These are phyloP conservation scores for Hydnomerulius pinastri DNA, from an alignment of 768 basidiomycete genomes.

Conservation along the genomic window DNA sequence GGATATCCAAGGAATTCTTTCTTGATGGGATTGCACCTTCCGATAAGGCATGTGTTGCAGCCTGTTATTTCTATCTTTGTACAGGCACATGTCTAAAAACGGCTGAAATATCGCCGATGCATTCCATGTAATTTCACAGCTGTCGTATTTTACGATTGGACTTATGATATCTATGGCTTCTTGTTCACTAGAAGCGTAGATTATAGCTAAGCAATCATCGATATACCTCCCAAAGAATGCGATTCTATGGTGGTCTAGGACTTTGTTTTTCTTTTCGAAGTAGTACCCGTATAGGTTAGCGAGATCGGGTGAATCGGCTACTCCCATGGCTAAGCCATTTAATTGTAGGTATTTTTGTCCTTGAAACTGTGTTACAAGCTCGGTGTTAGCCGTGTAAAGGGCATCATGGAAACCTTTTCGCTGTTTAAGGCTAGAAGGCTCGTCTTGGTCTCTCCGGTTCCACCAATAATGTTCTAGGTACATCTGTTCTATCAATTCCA, in stretches of 20 bases:
- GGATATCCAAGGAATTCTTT: too few species aligned
- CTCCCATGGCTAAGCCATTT: conserved; percentile 34
- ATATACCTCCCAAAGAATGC: conserved; percentile 36
- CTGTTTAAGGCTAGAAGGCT: too few species aligned
- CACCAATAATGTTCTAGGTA: too few species aligned
- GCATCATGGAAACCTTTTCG: conserved; percentile 12
- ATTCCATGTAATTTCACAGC: neutral
- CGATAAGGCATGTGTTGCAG: conserved; percentile 13
- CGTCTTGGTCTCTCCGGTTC: too few species aligned
- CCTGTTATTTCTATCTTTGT: conserved; percentile 9
- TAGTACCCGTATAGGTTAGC: conserved; percentile 32
- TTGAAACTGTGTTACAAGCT: conserved; percentile 25
- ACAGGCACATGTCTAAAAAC: too few species aligned
- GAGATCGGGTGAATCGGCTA: conserved; percentile 32
- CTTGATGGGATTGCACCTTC: neutral
- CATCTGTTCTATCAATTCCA: too few species aligned
- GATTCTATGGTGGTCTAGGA: conserved; percentile 13
- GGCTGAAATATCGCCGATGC: conserved; percentile 10
- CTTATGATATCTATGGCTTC: conserved; percentile 10
- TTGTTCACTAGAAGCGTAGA: too few species aligned
- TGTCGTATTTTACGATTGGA: neutral
- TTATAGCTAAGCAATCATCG: conserved; percentile 32
- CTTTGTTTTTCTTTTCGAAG: conserved; percentile 2
- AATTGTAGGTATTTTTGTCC: too few species aligned
- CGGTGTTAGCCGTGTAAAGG: conserved; percentile 17